phyloP scores from a whole-genome alignment of 2,329 filamentous ascomycete genomes.

The Exophiala sp. region DNA sequence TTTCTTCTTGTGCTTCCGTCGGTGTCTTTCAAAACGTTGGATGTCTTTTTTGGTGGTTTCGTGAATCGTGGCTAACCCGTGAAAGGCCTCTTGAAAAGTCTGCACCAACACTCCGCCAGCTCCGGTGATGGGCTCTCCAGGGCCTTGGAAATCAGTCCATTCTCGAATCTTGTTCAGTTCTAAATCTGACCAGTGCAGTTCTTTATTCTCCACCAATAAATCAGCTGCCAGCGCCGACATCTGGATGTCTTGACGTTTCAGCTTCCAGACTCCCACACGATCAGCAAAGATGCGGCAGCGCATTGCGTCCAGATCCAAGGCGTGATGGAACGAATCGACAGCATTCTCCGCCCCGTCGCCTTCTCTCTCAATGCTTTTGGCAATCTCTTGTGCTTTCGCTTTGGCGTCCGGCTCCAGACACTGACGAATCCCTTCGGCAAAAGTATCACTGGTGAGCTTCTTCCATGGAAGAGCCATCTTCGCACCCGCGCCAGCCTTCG shows the following conservation, averaged over 20 bases:
- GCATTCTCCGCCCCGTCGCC: slow-evolving; percentile 38
- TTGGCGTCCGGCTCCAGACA: slow-evolving; percentile 33
- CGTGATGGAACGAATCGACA: slow-evolving; percentile 39
- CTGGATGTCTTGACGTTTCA: slow-evolving; percentile 44
- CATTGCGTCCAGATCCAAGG: slow-evolving; percentile 34
- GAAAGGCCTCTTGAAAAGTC: slow-evolving; percentile 43
- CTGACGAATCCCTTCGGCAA: slow-evolving; percentile 36
- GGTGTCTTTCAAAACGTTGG: slow-evolving; percentile 42
- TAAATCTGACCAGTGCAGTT: slow-evolving; percentile 47
- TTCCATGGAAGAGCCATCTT: slow-evolving; percentile 36
- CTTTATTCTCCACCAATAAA: slow-evolving; percentile 48
- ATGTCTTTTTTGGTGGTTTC: slow-evolving; percentile 45
- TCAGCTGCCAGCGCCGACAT: slow-evolving; percentile 51
- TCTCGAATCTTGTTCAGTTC: slow-evolving; percentile 44
- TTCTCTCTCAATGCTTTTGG: slow-evolving; percentile 35
- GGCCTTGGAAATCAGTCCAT: slow-evolving; percentile 52
- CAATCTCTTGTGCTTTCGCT: slow-evolving; percentile 33
- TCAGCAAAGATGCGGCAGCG: slow-evolving; percentile 39
- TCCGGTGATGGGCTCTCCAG: slow-evolving; percentile 49
- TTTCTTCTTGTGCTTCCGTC: slow-evolving; percentile 32
- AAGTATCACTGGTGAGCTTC: slow-evolving; percentile 33
- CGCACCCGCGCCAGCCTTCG: slow-evolving; percentile 40
- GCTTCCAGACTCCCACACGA: slow-evolving; percentile 48
- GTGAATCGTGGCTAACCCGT: slow-evolving; percentile 46
- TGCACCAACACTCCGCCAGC: slow-evolving; percentile 42